Conservation (phyloP, 106 monocot species). For the Cymbidium sinense region DNA sequence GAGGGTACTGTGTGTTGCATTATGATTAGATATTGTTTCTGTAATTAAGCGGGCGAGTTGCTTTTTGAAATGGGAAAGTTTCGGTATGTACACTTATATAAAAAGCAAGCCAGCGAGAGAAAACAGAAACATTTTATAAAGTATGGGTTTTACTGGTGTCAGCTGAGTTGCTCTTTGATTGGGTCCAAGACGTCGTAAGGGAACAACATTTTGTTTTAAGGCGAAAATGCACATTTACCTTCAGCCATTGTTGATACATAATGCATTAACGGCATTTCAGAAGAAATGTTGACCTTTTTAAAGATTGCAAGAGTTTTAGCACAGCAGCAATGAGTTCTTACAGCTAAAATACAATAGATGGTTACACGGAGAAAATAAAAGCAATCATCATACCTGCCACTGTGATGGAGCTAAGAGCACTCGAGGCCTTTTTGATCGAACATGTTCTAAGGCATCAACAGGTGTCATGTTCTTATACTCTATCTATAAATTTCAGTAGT, state of each 20-base stretch:
- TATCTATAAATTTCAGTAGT: constrained; percentile 20
- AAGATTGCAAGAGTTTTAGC: background rate
- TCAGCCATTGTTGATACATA: too few relatives aligned
- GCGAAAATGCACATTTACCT: too few relatives aligned
- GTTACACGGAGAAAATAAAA: background rate
- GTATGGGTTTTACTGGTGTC: too few relatives aligned
- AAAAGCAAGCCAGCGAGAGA: too few relatives aligned
- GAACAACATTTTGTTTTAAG: too few relatives aligned
- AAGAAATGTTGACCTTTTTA: too few relatives aligned
- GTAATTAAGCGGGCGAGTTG: background rate
- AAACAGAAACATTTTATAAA: too few relatives aligned
- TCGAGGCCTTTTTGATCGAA: constrained; percentile 38
- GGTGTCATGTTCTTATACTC: constrained; percentile 48
- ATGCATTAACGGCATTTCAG: background rate
- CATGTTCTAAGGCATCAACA: constrained; percentile 28
- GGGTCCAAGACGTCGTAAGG: too few relatives aligned
- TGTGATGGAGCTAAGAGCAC: constrained; percentile 46
- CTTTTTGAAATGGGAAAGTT: background rate
- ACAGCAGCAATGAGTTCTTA: background rate
- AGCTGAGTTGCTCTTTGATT: too few relatives aligned
- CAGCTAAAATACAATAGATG: background rate
- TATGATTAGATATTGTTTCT: background rate
- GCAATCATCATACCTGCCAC: constrained; percentile 28
- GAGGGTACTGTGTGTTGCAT: background rate
- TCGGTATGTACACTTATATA: background rate